A percentile compares a stretch with the other conserved stretches of the same genome.
phyloP scores from a whole-genome alignment of 805 yeast species.

The Starmera quercuum region DNA sequence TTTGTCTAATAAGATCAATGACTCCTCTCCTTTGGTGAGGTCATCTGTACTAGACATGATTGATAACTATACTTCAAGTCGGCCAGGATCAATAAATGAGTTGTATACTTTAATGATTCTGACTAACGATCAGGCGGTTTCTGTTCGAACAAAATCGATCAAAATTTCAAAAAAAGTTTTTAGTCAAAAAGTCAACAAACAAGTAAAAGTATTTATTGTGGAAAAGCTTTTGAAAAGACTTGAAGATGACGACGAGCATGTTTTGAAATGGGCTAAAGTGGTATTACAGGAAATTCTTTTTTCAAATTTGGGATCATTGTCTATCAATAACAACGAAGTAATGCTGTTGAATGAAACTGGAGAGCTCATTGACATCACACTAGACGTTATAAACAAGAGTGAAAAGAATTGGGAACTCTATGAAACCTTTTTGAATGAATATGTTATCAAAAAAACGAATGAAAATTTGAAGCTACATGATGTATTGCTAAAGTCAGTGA shows the following conservation, averaged over 20 bases:
- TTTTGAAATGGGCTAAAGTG: conserved; percentile 34
- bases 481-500: conserved; percentile 15
- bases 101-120: conserved; percentile 32
- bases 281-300: conserved; percentile 34
- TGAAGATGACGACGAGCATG: conserved; percentile 64
- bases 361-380: conserved; percentile 25
- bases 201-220: conserved; percentile 34
- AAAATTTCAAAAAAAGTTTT: conserved; percentile 44
- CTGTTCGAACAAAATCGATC: conserved; percentile 58
- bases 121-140: conserved; percentile 50
- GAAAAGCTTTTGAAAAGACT: conserved; percentile 45
- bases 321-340: conserved; percentile 5
- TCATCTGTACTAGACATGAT: conserved; percentile 71
- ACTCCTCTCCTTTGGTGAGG: conserved; percentile 63
- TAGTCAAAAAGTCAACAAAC: conserved; percentile 19
- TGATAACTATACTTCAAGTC: conserved; percentile 34
- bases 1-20: conserved; percentile 43
- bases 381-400: conserved; percentile 27
- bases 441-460: conserved; percentile 27
- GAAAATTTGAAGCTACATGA: conserved; percentile 11
- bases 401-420: conserved; percentile 36
- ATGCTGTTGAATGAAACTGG: conserved; percentile 3
- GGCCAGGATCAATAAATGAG: conserved; percentile 37
- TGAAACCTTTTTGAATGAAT: conserved; percentile 38
- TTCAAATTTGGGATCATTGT: conserved; percentile 4